Evolutionary conservation across 164 flowering plant genomes (phyloP).

Genomic region (grape (Vitis vinifera)): ASM3070453v1 NC_081817.1:2758501-2759000

Average conservation of each 20-base stretch:
- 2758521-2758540: slow-evolving; percentile 63
- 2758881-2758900: neutral
- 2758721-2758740: slow-evolving; percentile 92
- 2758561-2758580: slow-evolving; percentile 75
- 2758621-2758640: neutral
- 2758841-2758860: slow-evolving; percentile 98
- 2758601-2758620: neutral
- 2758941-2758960: too few relatives aligned
- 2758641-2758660: slow-evolving; percentile 1
- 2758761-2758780: slow-evolving; percentile 88
- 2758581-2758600: slow-evolving; percentile 80
- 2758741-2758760: slow-evolving; percentile 88
- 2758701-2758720: slow-evolving; percentile 73
- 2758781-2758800: slow-evolving; percentile 73
- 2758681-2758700: neutral
- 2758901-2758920: neutral
- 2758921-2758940: neutral
- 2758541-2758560: slow-evolving; percentile 75
- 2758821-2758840: slow-evolving; percentile 97
- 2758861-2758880: slow-evolving; percentile 17
- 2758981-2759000: too few relatives aligned
- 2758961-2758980: too few relatives aligned
- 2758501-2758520: slow-evolving; percentile 96
- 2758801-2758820: slow-evolving; percentile 89
- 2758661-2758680: neutral